Conservation (phyloP, 345 rosid genomes). For the Eutrema heterophyllum region DNA sequence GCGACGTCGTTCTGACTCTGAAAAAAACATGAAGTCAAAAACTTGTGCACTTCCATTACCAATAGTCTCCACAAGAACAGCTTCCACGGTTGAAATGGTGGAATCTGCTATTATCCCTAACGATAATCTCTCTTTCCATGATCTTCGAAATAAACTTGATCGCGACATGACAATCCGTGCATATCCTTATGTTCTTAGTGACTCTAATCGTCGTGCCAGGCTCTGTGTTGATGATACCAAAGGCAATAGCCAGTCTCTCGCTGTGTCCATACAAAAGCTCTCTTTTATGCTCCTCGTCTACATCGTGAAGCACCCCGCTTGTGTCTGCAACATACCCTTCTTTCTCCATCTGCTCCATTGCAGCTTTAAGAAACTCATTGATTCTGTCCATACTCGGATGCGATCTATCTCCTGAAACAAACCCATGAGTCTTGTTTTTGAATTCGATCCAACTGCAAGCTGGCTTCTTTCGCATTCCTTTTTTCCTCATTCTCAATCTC, state of each 20-base stretch:
- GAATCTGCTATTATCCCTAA: constrained; percentile 73
- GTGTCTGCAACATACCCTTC: constrained; percentile 73
- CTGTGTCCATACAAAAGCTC: constrained; percentile 49
- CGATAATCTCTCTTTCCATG: constrained; percentile 55
- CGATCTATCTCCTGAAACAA: constrained; percentile 68
- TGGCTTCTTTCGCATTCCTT: constrained; percentile 60
- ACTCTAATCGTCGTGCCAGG: constrained; percentile 65
- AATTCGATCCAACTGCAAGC: constrained; percentile 91
- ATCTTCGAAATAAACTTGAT: constrained; percentile 60
- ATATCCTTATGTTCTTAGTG: constrained; percentile 62
- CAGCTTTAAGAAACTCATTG: constrained; percentile 40
- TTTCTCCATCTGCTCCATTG: constrained; percentile 54
- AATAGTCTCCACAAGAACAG: constrained; percentile 80
- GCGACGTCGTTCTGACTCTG: neutral
- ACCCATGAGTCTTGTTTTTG: constrained; percentile 56
- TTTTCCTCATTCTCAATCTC: constrained; percentile 47
- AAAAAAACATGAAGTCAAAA: neutral
- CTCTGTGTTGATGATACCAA: constrained; percentile 60
- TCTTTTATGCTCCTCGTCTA: constrained; percentile 72
- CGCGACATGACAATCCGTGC: constrained; percentile 64
- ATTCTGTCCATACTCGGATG: constrained; percentile 49
- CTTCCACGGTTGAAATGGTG: constrained; percentile 65
- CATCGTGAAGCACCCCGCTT: constrained; percentile 62
- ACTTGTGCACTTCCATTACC: constrained; percentile 35
- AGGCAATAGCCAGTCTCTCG: constrained; percentile 74